These are phyloP conservation scores for Phytophthora lateralis DNA, from an alignment of 352 stramenopile species.

Conservation along the genomic window DNA sequence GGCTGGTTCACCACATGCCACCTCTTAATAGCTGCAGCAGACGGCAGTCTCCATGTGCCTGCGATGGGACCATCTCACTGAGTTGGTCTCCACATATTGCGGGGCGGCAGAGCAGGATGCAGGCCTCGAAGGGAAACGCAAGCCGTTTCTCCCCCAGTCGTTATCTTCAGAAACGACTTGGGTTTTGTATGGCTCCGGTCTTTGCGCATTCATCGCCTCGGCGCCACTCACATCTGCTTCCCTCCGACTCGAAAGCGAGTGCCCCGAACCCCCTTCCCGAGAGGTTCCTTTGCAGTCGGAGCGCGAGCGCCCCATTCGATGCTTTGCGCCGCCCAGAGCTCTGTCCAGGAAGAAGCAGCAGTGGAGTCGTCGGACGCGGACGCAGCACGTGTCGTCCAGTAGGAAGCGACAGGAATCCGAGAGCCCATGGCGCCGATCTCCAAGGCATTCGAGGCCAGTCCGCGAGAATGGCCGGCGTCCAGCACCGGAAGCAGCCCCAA, in stretches of 20 bases:
- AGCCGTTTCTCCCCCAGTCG: not conserved
- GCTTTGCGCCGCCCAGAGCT: conserved; percentile 37
- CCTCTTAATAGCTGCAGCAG: conserved; percentile 5
- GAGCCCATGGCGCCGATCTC: conserved; percentile 27
- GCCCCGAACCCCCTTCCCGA: not conserved
- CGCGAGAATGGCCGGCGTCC: conserved; percentile 7
- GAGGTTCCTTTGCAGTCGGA: conserved; percentile 1
- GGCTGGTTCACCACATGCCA: not conserved
- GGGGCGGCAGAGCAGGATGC: not conserved
- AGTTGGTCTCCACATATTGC: not conserved
- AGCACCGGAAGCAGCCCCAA: conserved; percentile 19
- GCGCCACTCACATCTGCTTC: conserved; percentile 21
- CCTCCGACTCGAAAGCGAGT: conserved; percentile 1
- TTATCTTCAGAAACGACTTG: not conserved
- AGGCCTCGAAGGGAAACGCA: not conserved
- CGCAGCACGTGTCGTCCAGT: conserved; percentile 16
- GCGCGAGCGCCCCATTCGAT: conserved; percentile 33
- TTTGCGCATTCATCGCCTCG: conserved; percentile 5
- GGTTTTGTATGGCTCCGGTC: not conserved
- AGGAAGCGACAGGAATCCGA: conserved; percentile 7
- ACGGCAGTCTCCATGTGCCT: not conserved
- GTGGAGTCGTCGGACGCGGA: conserved; percentile 28
- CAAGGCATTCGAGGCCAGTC: conserved; percentile 11
- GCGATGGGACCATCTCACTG: not conserved
- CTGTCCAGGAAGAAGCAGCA: conserved; percentile 39